Evolutionary conservation across 768 basidiomycete species (phyloP).

Genomic region (Lactarius pseudohatsudake): DNA sequence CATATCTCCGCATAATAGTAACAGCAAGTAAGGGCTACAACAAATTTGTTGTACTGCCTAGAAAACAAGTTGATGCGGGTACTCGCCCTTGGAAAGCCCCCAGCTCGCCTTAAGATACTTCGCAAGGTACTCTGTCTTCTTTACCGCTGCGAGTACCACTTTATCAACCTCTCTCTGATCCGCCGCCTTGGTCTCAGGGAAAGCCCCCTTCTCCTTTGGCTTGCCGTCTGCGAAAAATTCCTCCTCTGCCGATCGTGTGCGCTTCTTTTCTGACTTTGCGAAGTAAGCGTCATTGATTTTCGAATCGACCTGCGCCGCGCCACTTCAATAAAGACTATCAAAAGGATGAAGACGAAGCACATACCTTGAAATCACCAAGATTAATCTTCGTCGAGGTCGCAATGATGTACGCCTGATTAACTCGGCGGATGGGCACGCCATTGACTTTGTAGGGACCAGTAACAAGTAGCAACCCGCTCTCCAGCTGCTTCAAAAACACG

Average conservation of each 20-base stretch:
- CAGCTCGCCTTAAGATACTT: slow-evolving; percentile 93
- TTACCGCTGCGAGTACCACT: slow-evolving; percentile 76
- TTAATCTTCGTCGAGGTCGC: slow-evolving; percentile 96
- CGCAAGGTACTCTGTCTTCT: slow-evolving; percentile 85
- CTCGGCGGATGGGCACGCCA: slow-evolving; percentile 95
- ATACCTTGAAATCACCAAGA: slow-evolving; percentile 68
- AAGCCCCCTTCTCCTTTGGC: slow-evolving; percentile 83
- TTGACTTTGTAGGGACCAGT: slow-evolving; percentile 98
- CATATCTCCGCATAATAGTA: slow-evolving; percentile 27
- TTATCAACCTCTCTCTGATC: slow-evolving; percentile 91
- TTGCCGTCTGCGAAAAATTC: slow-evolving; percentile 97
- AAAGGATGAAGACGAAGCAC: slow-evolving; percentile 33
- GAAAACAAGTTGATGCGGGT: slow-evolving; percentile 92
- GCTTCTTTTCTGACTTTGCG: slow-evolving; percentile 70
- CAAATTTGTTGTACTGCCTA: slow-evolving; percentile 38
- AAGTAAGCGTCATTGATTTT: slow-evolving; percentile 96
- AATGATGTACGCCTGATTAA: slow-evolving; percentile 99
- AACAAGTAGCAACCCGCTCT: slow-evolving; percentile 88
- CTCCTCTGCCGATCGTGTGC: slow-evolving; percentile 80
- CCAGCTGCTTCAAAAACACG: slow-evolving; percentile 95
- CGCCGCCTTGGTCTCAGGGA: slow-evolving; percentile 82
- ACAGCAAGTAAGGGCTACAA: slow-evolving; percentile 23
- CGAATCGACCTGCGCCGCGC: slow-evolving; percentile 62
- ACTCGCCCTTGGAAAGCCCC: slow-evolving; percentile 96
- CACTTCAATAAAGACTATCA: slow-evolving; percentile 9